Percentiles rank a stretch among this genome's conserved stretches.
phyloP scores from a whole-genome alignment of 148 eudicot species.

The Oxyria digyna region DNA sequence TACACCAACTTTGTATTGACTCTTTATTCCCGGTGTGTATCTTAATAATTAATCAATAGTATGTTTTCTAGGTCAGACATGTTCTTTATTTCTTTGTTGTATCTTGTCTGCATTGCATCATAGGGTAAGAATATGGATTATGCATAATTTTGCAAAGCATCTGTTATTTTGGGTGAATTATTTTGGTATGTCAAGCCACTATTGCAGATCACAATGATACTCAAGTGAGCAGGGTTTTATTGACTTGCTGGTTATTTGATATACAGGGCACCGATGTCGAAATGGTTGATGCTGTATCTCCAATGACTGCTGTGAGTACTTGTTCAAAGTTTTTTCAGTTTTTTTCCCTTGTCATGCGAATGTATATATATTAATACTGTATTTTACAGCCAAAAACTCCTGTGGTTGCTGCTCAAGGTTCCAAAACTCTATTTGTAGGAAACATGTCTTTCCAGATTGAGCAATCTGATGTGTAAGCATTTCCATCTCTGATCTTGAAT shows the following conservation, averaged over 20 bases:
- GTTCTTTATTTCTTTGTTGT: too few species aligned
- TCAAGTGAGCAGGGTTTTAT: background rate
- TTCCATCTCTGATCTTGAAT: background rate
- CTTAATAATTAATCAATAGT: too few species aligned
- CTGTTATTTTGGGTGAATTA: too few species aligned
- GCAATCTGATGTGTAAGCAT: conserved; percentile 56
- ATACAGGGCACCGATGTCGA: conserved; percentile 52
- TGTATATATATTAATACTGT: background rate
- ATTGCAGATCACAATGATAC: background rate
- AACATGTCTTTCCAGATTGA: conserved; percentile 53
- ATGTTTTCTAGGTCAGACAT: too few species aligned
- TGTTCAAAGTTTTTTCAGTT: background rate
- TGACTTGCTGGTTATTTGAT: background rate
- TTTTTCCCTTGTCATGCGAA: background rate
- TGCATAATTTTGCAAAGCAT: too few species aligned
- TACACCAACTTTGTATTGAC: too few species aligned
- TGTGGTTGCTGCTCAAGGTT: conserved; percentile 32
- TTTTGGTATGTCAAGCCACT: background rate
- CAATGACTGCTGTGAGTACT: conserved; percentile 24
- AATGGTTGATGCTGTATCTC: conserved; percentile 55
- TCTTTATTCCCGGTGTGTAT: too few species aligned
- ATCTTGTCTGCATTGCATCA: too few species aligned
- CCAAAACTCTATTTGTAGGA: conserved; percentile 70
- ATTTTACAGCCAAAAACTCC: conserved; percentile 58
- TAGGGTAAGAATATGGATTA: too few species aligned